phyloP scores from a whole-genome alignment of 805 yeast genomes.

The Schwanniomyces polymorphus region DNA sequence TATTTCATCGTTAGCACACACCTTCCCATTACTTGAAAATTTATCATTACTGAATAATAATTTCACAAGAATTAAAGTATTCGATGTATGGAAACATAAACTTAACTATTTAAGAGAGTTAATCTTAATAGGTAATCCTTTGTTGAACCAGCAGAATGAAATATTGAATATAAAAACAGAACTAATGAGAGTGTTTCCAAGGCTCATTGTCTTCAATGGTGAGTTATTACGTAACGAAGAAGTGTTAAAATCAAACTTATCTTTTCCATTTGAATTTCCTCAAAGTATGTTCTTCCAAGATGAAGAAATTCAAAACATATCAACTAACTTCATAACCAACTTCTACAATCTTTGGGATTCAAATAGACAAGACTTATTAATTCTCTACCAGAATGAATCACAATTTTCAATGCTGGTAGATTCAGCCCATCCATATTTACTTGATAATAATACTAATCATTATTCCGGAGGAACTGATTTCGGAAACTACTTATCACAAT shows the following conservation, averaged over 20 bases:
- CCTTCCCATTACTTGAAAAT: constrained; percentile 76
- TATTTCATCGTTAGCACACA: constrained; percentile 63
- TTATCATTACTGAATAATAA: constrained; percentile 78
- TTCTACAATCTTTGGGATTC: constrained; percentile 81
- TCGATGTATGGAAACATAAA: constrained; percentile 79
- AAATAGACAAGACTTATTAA: constrained; percentile 66
- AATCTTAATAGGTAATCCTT: constrained; percentile 76
- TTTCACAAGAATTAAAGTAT: constrained; percentile 53
- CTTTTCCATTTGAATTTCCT: constrained; percentile 54
- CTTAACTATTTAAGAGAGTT: constrained; percentile 73
- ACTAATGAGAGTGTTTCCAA: constrained; percentile 74
- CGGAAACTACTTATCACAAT: constrained; percentile 67
- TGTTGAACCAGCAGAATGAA: constrained; percentile 33
- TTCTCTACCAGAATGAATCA: constrained; percentile 78
- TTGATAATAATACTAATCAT: constrained; percentile 11
- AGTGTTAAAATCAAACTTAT: constrained; percentile 50
- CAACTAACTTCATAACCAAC: constrained; percentile 76
- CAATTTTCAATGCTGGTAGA: constrained; percentile 83
- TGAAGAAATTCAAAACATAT: constrained; percentile 62
- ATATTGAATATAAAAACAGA: constrained; percentile 53
- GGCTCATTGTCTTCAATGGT: constrained; percentile 76
- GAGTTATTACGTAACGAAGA: constrained; percentile 72
- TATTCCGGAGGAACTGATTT: constrained; percentile 32
- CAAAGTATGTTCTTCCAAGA: constrained; percentile 82
- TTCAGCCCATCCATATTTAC: constrained; percentile 58